Percentiles rank a stretch among this genome's conserved stretches.
Conservation (phyloP, 2,329 filamentous ascomycete genomes). For the Nemania sp. region DNA sequence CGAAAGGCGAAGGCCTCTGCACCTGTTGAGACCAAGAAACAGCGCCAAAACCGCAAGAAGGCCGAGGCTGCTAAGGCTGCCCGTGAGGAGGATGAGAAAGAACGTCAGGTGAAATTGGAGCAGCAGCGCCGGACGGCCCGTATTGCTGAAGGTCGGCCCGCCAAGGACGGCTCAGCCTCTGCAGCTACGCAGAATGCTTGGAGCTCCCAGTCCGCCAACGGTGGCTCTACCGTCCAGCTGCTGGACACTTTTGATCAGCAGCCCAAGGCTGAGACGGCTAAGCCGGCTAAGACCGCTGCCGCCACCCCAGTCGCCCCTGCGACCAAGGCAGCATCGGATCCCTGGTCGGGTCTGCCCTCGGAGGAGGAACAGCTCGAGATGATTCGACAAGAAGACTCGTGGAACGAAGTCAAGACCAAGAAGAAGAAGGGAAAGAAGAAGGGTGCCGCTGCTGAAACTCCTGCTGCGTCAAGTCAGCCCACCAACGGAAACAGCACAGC, state of each 20-base stretch:
- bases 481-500: conserved; percentile 27
- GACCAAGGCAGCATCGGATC: conserved; percentile 42
- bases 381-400: conserved; percentile 56
- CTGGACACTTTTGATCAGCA: conserved; percentile 62
- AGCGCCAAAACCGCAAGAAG: conserved; percentile 91
- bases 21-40: conserved; percentile 86
- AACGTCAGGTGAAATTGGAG: conserved; percentile 77
- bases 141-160: conserved; percentile 78
- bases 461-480: conserved; percentile 30
- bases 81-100: conserved; percentile 77
- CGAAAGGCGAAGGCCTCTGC: conserved; percentile 67
- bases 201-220: conserved; percentile 46
- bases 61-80: conserved; percentile 76
- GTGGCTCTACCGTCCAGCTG: conserved; percentile 50
- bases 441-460: conserved; percentile 45
- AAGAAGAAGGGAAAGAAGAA: conserved; percentile 50
- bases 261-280: conserved; percentile 40
- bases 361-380: conserved; percentile 67
- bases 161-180: conserved; percentile 76
- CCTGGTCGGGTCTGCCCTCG: conserved; percentile 59
- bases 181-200: conserved; percentile 51
- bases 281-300: conserved; percentile 36
- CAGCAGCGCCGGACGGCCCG: conserved; percentile 82
- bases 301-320: conserved; percentile 39
- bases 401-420: conserved; percentile 62